Base-by-base conservation (phyloP, 2,329 filamentous ascomycete species). In the Pseudogymnoascus destructans region DNA sequence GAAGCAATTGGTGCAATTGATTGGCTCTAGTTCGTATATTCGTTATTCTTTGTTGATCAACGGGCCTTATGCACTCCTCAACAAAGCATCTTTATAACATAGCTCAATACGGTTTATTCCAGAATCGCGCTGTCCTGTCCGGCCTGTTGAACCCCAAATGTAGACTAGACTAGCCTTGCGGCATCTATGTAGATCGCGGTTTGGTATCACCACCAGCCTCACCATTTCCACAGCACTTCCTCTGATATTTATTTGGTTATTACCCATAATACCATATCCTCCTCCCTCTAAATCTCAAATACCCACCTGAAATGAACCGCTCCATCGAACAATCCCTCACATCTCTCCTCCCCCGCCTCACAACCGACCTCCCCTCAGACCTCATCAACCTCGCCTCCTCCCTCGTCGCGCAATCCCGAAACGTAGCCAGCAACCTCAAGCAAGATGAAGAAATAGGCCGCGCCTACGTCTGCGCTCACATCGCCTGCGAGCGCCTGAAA, bases 361-460 rank as follows among this genome's bases (percentile, higher is more conserved):
- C 82, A 61, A 79, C 80, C 27, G 75, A 80, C 52, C 73, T 92
- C 0, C 87, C 88, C 0, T 74, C 77, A 9, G 77, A 82, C n/a
- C 80, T 95, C 4, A 71, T 88, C 59, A 81, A 87, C 59, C 77
- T 91, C 8, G 83, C 89, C 1, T 76, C 78, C 57, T 89, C 85
- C 7, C 75, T 95, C 5, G 79, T 95, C 46, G 84, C 87, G 1
- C 89, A 93, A 70, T 95, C 89, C 10, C 82, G 88, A 32, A 82
- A 84, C 67, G 84, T 83, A 66, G 89, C 88, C 55, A 84, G 82
- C 66, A 86, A 80, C 13, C 76, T 96, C 57, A 95, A 90, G 69
- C 79, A 84, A 2, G 89, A 95, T 59, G 90, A 95, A 70, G 91
- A 96, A 70, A 83, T 93, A 63, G 89, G 86, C n/a, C 80, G 91